phyloP scores from a whole-genome alignment of 345 rosid genomes.

The Carallia brachiata region DNA sequence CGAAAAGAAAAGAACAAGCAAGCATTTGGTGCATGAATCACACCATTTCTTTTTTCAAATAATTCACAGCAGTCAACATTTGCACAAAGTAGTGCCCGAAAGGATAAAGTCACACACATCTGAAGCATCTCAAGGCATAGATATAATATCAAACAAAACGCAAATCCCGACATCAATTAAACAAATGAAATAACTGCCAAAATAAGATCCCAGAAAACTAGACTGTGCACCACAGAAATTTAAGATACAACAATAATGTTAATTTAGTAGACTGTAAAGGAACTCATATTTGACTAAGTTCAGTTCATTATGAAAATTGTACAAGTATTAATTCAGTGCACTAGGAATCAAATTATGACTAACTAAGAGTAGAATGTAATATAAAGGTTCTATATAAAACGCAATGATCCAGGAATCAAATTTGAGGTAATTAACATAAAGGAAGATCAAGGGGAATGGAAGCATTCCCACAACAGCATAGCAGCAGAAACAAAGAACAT shows the following conservation, averaged over 20 bases:
- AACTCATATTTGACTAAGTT: constrained; percentile 1
- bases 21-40: constrained; percentile 15
- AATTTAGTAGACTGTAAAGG: too few relatives aligned
- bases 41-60: constrained; percentile 3
- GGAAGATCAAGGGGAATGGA: background rate
- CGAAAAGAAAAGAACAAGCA: constrained; percentile 21
- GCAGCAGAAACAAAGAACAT: constrained; percentile 19
- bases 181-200: constrained; percentile 1
- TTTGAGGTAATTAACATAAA: background rate
- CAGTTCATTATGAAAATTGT: background rate
- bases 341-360: constrained; percentile 6
- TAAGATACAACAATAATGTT: too few relatives aligned
- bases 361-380: constrained; percentile 6
- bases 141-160: constrained; percentile 23
- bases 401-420: constrained; percentile 2
- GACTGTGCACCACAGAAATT: too few relatives aligned
- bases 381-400: constrained; percentile 5
- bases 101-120: constrained; percentile 16
- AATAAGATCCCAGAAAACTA: background rate
- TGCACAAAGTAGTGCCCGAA: constrained; percentile 14
- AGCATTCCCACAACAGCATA: constrained; percentile 18
- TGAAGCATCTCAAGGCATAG: constrained; percentile 21
- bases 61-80: constrained; percentile 25
- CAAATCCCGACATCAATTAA: constrained; percentile 19
- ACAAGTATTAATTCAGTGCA: constrained; percentile 1